Evolutionary conservation across 2,329 filamentous ascomycete species (phyloP), one percentile per base, ranked within the genome.

Genomic region (Catunica adiposa): DNA sequence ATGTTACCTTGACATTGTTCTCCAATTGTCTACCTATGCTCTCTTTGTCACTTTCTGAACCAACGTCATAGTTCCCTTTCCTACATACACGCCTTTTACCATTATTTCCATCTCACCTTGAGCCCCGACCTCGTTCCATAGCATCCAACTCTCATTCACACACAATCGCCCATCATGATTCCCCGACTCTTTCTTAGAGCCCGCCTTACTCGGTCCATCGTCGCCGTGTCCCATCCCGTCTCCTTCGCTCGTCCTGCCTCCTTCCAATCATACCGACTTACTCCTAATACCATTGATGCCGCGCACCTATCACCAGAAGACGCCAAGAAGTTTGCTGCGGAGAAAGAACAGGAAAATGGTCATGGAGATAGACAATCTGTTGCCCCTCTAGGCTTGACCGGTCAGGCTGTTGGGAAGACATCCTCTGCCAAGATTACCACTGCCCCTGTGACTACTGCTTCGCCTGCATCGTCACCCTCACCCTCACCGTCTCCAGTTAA

Each of bases 251-350:
- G 53, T 22, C 17, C 51, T 15, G 48, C 56, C 4, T 47, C 56
- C 31, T 58, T 58, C 42, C 56, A 58, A 37, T 37, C 56, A 11
- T 46, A 58, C 15, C 56, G 53, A 9, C 38, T 55, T 3, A 58
- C 53, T 0, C 31, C 48, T 14, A 55, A 40, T 14, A 23, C 56
- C n/a, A 11, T 58, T 29, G 56, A 55, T 31, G 51, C 54, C 23
- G 50, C 52, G 25, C 17, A 53, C 11, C 20, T 55, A 17, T 55
- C 17, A 40, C 29, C 55, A 2, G 51, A 42, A 14, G 55, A 57
- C 46, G 55, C 51, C 15, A 26, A 42, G 8, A 57, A 57, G 55
- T 53, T 57, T 22, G 55, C 55, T n/a, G 40, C 44, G 29, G 29
- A 34, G 29, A 34, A 34, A 34, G 29, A 34, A 11, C 29, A 34